Evolutionary conservation across 2,329 filamentous ascomycete species (phyloP).

Genomic region (Trichophyton schoenleinii): DNA sequence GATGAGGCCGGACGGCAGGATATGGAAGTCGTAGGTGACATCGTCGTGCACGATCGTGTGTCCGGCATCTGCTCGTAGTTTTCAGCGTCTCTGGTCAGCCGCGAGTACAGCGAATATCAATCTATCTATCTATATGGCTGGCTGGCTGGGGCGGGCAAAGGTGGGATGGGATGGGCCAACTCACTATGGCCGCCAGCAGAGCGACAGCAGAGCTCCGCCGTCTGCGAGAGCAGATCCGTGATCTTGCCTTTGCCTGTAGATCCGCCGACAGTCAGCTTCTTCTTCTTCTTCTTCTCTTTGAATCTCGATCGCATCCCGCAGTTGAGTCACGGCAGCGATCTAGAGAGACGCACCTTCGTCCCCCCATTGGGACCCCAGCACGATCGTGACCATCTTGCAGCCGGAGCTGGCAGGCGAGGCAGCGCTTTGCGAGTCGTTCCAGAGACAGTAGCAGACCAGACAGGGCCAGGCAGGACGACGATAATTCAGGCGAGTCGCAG

Average conservation of each 20-base stretch:
- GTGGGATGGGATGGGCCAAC: constrained; percentile 14
- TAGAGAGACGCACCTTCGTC: constrained; percentile 31
- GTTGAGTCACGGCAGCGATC: background rate
- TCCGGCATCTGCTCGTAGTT: constrained; percentile 26
- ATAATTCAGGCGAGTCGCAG: too few relatives aligned
- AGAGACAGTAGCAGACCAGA: background rate
- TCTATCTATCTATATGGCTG: too few relatives aligned
- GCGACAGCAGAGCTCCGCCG: constrained; percentile 33
- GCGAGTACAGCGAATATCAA: background rate
- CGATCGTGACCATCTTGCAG: constrained; percentile 27
- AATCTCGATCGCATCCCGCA: too few relatives aligned
- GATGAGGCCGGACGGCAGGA: constrained; percentile 32
- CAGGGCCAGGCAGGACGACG: background rate
- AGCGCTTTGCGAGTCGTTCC: too few relatives aligned
- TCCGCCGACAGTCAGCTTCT: constrained; percentile 5
- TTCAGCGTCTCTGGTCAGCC: constrained; percentile 9
- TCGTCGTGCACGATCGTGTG: constrained; percentile 37
- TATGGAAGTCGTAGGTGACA: constrained; percentile 39
- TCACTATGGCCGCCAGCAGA: constrained; percentile 37
- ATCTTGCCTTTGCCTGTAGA: constrained; percentile 36
- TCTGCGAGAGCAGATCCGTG: constrained; percentile 35
- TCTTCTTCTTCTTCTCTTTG: background rate
- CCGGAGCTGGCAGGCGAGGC: background rate
- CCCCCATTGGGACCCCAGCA: constrained; percentile 37
- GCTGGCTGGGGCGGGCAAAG: background rate